Evolutionary conservation across 2,329 filamentous ascomycete genomes (phyloP).

Genomic region (Beauveria brongniartii): DNA sequence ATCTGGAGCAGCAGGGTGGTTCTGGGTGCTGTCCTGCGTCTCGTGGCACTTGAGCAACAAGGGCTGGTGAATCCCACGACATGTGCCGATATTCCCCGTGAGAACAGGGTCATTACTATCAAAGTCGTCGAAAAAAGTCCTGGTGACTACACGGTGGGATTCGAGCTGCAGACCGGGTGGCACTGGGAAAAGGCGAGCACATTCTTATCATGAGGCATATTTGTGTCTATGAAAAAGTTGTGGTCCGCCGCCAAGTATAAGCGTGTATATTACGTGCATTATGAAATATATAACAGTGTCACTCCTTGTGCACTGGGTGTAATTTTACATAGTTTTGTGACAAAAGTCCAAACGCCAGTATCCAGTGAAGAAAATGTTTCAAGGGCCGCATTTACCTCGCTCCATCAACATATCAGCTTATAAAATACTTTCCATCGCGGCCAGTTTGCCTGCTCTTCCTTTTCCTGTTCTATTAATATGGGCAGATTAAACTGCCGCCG

Average conservation of each 20-base stretch:
- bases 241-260: not conserved
- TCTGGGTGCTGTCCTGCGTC: not conserved
- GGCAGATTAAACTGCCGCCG: conserved; percentile 69
- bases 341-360: not conserved
- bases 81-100: conserved; percentile 8
- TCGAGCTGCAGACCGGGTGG: not conserved
- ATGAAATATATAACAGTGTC: not conserved
- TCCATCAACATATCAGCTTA: conserved; percentile 52
- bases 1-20: conserved; percentile 9
- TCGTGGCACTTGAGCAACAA: conserved; percentile 5
- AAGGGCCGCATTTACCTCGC: too few relatives aligned
- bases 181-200: conserved; percentile 4
- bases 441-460: conserved; percentile 58
- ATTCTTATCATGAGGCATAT: not conserved
- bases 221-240: not conserved
- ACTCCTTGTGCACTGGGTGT: not conserved
- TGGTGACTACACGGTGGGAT: conserved; percentile 7
- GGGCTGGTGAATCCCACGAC: not conserved
- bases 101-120: conserved; percentile 2
- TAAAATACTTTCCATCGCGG: conserved; percentile 64
- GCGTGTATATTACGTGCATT: not conserved
- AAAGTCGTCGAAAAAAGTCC: not conserved
- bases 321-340: not conserved
- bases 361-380: not conserved
- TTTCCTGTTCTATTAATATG: conserved; percentile 64